Base-by-base conservation (phyloP, 345 rosid genomes). In the Populus simonii region DNA sequence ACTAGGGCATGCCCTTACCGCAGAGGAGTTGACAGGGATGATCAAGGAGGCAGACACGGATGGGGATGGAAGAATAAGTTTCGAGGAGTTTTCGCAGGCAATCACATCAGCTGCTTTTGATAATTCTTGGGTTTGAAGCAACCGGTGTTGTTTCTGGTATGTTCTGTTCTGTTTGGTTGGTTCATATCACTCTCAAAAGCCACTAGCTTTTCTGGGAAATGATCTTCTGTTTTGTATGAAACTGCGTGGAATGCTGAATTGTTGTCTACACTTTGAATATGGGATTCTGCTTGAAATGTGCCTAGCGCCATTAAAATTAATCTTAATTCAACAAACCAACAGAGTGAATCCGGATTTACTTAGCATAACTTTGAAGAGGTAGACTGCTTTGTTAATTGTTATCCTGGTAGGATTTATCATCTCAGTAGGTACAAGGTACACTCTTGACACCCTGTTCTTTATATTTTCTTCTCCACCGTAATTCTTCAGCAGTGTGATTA, bases 11-110 rank as follows among this genome's bases (percentile, higher is more conserved):
- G 85, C 89, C 5, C 78, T 86, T 73, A 73, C 85, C 7, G 94
- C 86, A 0, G 94, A 89, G 71, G 98, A 96, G 83, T 78, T 96
- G 79, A 88, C 93, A 0, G 99, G 93, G 76, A 96, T 96, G 99
- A 96, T 96, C 71, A 92, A 75, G 85, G 99, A 96, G 79, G 99
- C 98, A 0, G 99, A 96, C 76, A 85, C 88, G 1, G 98, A 96
- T 25, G 99, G 99, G 0, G 98, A 96, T 41, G 99, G 99, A 1
- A 80, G 91, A 80, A 96, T 96, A 47, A 89, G 87, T 70, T 96
- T 92, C 73, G 85, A 88, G 70, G 98, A 96, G 80, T 96, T 96
- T 63, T 75, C 89, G 3, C 87, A 82, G 13, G 99, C 98, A 6
- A 92, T 96, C 73, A 90, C 87, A n/a, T 91, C 96, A 1, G 98